Evolutionary conservation across 1,139 yeast genomes (phyloP).

Genomic region (Pichia kudriavzevii): DNA sequence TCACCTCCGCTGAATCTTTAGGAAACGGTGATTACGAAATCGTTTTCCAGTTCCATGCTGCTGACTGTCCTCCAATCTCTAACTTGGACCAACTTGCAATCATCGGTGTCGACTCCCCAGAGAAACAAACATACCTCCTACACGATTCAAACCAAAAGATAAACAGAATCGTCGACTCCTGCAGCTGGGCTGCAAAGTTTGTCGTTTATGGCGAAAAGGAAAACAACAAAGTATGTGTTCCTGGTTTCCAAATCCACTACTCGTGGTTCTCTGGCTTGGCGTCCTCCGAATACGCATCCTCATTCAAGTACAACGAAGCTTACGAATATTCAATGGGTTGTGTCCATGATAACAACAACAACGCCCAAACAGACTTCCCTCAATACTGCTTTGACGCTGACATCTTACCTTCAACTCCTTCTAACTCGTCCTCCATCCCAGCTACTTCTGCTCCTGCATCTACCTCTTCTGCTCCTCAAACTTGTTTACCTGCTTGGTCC

Average conservation of each 20-base stretch:
- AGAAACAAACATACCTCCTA: constrained; percentile 7
- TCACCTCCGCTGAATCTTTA: constrained; percentile 7
- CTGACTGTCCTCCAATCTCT: constrained; percentile 10
- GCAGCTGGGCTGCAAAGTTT: constrained; percentile 19
- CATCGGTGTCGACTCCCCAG: constrained; percentile 15
- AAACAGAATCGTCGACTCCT: constrained; percentile 19
- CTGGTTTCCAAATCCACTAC: constrained; percentile 27
- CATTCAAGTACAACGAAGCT: constrained; percentile 20
- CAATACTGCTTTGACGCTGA: constrained; percentile 24
- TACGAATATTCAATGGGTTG: constrained; percentile 26
- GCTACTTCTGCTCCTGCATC: constrained; percentile 4
- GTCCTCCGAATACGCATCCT: constrained; percentile 6
- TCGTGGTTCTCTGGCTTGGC: constrained; percentile 26
- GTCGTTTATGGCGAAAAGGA: constrained; percentile 21
- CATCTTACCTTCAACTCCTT: not conserved
- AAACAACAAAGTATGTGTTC: constrained; percentile 21
- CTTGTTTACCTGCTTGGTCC: constrained; percentile 4
- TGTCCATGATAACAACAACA: constrained; percentile 23
- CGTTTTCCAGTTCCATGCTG: constrained; percentile 9
- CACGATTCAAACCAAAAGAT: constrained; percentile 20
- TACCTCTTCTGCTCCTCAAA: constrained; percentile 1
- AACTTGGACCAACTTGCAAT: constrained; percentile 16
- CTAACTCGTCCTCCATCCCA: constrained; percentile 3
- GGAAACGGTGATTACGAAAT: constrained; percentile 12
- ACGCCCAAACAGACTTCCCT: constrained; percentile 27